These are phyloP conservation scores for Rhododendron williamsianum DNA, from an alignment of 148 eudicot genomes.

Conservation along the genomic window DNA sequence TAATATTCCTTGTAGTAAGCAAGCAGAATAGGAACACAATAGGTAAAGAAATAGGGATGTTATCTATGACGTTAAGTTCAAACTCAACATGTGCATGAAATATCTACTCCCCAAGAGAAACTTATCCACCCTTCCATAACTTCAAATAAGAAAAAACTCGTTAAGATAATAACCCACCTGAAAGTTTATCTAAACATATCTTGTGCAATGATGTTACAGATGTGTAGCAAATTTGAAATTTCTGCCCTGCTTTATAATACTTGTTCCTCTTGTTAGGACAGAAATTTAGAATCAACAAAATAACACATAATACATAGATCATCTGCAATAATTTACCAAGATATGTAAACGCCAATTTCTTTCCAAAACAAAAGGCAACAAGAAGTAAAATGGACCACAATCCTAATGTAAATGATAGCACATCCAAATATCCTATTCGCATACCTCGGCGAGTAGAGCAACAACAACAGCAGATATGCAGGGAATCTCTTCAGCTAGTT, in stretches of 20 bases:
- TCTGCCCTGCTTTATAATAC: background rate
- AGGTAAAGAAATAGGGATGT: background rate
- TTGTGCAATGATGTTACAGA: background rate
- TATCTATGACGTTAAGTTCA: background rate
- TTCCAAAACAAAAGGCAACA: background rate
- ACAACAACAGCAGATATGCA: constrained; percentile 98
- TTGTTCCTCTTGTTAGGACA: background rate
- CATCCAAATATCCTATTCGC: background rate
- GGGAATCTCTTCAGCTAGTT: constrained; percentile 89
- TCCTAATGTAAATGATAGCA: background rate
- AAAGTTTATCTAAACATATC: background rate
- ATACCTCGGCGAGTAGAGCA: constrained; percentile 91
- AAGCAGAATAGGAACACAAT: background rate
- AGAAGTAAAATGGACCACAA: background rate
- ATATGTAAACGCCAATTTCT: background rate
- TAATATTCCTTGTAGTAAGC: background rate
- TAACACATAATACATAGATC: background rate
- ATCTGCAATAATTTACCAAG: background rate
- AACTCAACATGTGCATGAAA: background rate
- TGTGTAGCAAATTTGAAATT: background rate
- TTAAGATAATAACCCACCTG: background rate
- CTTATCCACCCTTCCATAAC: background rate
- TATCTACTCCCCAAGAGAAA: background rate
- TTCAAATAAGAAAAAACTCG: background rate
- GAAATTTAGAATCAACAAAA: too few species aligned